These are phyloP conservation scores for Arthrobotrys musiformis DNA, from an alignment of 2,329 filamentous ascomycete species.

Conservation along the genomic window DNA sequence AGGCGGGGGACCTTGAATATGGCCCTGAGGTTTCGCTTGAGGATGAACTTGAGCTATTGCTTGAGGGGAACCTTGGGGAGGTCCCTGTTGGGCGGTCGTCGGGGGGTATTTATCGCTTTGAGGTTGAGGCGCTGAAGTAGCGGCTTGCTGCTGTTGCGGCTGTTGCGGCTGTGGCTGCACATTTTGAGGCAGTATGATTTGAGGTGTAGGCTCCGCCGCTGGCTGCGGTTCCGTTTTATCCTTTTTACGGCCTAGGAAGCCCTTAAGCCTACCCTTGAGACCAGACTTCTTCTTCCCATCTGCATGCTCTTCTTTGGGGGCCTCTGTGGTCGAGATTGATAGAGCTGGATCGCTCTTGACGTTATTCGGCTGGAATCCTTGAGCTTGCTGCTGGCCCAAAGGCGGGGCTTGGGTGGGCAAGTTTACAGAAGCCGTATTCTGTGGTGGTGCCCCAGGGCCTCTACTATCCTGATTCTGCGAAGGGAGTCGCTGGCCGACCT, in stretches of 20 bases:
- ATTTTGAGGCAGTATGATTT: constrained; percentile 14
- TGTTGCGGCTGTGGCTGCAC: background rate
- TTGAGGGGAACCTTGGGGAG: background rate
- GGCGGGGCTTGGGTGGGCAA: background rate
- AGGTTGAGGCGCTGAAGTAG: constrained; percentile 7
- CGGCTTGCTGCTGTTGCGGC: constrained; percentile 1
- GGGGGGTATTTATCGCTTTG: constrained; percentile 36
- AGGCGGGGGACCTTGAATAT: background rate
- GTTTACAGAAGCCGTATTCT: background rate
- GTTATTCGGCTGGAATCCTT: constrained; percentile 11
- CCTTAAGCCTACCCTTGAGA: constrained; percentile 15
- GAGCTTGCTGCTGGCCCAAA: constrained; percentile 13
- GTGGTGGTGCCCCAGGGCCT: background rate
- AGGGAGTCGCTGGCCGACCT: background rate
- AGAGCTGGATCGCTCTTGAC: constrained; percentile 18
- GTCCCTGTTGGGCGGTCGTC: background rate
- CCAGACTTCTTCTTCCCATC: constrained; percentile 42
- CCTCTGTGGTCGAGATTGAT: constrained; percentile 20
- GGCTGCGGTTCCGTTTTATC: constrained; percentile 28
- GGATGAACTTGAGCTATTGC: background rate
- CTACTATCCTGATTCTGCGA: constrained; percentile 21
- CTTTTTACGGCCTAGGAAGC: constrained; percentile 38
- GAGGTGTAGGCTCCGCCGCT: constrained; percentile 11
- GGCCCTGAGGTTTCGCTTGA: background rate
- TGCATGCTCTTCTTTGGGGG: constrained; percentile 27